Percentiles rank a stretch among this genome's conserved stretches.
phyloP scores from a whole-genome alignment of 2,329 filamentous ascomycete species.

The Aspergillus oerlinghausenensis region DNA sequence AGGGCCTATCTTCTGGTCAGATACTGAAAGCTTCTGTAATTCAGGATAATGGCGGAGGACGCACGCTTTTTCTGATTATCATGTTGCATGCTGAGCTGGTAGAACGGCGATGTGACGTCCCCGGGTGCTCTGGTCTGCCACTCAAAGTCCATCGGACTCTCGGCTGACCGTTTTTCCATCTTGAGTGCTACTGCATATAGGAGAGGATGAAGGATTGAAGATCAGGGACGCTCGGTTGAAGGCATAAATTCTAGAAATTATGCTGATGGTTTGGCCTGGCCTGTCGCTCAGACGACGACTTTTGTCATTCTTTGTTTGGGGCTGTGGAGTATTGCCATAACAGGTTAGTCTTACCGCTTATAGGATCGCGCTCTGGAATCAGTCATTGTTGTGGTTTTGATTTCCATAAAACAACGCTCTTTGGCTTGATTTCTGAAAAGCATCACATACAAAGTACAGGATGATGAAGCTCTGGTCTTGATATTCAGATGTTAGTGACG shows the following conservation, averaged over 20 bases:
- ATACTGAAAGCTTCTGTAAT: neutral
- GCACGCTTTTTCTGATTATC: slow-evolving; percentile 42
- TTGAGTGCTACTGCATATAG: slow-evolving; percentile 4
- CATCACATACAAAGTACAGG: neutral
- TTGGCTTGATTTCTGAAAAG: neutral
- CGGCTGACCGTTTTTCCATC: slow-evolving; percentile 39
- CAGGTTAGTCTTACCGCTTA: neutral
- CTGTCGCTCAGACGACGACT: neutral
- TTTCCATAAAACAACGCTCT: neutral
- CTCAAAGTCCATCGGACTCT: slow-evolving; percentile 50
- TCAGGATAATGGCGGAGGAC: slow-evolving; percentile 9
- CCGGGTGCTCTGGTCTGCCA: slow-evolving; percentile 44
- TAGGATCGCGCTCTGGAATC: neutral
- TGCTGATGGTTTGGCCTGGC: neutral
- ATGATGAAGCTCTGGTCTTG: neutral
- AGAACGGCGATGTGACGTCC: slow-evolving; percentile 44
- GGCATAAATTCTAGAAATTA: neutral
- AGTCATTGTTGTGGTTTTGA: neutral
- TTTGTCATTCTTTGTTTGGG: neutral
- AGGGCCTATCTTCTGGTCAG: slow-evolving; percentile 25
- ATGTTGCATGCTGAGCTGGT: slow-evolving; percentile 43
- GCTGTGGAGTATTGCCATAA: neutral
- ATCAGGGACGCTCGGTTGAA: slow-evolving; percentile 1
- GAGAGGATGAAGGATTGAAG: slow-evolving; percentile 10
- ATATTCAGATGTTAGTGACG: neutral